These are phyloP conservation scores for Raphanus raphanistrum DNA, from an alignment of 345 rosid species.

Conservation along the genomic window DNA sequence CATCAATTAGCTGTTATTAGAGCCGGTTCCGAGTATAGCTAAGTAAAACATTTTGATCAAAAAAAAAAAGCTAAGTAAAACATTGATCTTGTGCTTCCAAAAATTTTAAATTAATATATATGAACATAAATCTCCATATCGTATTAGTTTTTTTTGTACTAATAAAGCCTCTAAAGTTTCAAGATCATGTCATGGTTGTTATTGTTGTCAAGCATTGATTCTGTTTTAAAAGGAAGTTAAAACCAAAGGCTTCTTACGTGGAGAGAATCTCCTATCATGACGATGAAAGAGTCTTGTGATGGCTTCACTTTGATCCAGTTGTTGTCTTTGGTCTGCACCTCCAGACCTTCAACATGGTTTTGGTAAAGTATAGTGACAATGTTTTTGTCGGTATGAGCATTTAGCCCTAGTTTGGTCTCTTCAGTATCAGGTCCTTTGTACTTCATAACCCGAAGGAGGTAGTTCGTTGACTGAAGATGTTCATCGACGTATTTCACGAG, in stretches of 20 bases:
- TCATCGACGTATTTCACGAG: slow-evolving; percentile 53
- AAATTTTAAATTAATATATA: not conserved
- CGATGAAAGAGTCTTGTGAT: slow-evolving; percentile 51
- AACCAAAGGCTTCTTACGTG: slow-evolving; percentile 42
- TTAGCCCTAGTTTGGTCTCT: slow-evolving; percentile 50
- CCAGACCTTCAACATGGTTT: slow-evolving; percentile 61
- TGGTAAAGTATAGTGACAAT: slow-evolving; percentile 60
- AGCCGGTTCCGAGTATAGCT: not conserved
- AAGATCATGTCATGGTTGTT: not conserved
- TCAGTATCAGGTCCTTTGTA: slow-evolving; percentile 55
- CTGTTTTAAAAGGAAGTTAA: not conserved
- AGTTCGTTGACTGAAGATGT: slow-evolving; percentile 55
- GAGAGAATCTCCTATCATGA: slow-evolving; percentile 61
- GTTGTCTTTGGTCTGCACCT: slow-evolving; percentile 49
- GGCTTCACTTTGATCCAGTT: slow-evolving; percentile 57
- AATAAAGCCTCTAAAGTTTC: not conserved
- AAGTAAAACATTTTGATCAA: not conserved
- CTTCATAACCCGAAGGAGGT: slow-evolving; percentile 58
- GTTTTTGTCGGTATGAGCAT: slow-evolving; percentile 58
- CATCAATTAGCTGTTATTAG: not conserved
- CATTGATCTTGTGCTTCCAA: not conserved
- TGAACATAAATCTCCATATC: not conserved
- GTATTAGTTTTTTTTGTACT: not conserved
- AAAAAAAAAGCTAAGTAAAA: no score
- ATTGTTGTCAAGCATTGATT: slow-evolving; percentile 5